Percentiles rank a stretch among this genome's conserved stretches.
These are phyloP conservation scores for Solanum etuberosum DNA, from an alignment of 257 asterid species.

Conservation along the genomic window DNA sequence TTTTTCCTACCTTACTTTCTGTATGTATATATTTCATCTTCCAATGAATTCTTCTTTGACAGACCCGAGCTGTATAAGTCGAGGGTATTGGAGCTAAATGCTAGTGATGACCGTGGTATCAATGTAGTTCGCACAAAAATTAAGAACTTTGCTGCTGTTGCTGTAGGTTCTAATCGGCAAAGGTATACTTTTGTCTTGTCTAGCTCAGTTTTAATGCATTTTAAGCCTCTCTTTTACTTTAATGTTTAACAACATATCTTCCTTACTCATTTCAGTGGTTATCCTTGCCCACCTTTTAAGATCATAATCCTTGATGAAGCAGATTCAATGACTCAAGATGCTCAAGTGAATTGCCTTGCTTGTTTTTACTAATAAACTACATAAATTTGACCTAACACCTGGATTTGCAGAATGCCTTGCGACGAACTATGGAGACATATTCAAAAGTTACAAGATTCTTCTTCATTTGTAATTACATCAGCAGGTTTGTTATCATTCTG, in stretches of 20 bases:
- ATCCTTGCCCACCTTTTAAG: conserved; percentile 96
- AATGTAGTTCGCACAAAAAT: conserved; percentile 98
- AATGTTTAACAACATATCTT: conserved; percentile 1
- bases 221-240: neutral
- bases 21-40: neutral
- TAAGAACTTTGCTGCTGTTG: conserved; percentile 87
- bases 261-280: conserved; percentile 38
- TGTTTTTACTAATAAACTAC: neutral
- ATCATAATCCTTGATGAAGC: conserved; percentile 95
- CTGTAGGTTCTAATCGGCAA: conserved; percentile 70
- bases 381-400: neutral
- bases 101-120: conserved; percentile 98
- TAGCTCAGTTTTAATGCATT: neutral
- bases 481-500: conserved; percentile 46
- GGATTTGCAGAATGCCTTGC: conserved; percentile 75
- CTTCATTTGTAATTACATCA: conserved; percentile 93
- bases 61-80: conserved; percentile 90
- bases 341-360: conserved; percentile 52
- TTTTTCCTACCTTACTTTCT: neutral
- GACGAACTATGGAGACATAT: conserved; percentile 96
- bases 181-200: conserved; percentile 28
- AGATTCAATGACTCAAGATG: conserved; percentile 99
- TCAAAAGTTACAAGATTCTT: conserved; percentile 93
- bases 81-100: conserved; percentile 94
- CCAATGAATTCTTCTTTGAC: neutral